These are phyloP conservation scores for Austroboletus niveus DNA, from an alignment of 1,284 basidiomycete species.

Conservation along the genomic window DNA sequence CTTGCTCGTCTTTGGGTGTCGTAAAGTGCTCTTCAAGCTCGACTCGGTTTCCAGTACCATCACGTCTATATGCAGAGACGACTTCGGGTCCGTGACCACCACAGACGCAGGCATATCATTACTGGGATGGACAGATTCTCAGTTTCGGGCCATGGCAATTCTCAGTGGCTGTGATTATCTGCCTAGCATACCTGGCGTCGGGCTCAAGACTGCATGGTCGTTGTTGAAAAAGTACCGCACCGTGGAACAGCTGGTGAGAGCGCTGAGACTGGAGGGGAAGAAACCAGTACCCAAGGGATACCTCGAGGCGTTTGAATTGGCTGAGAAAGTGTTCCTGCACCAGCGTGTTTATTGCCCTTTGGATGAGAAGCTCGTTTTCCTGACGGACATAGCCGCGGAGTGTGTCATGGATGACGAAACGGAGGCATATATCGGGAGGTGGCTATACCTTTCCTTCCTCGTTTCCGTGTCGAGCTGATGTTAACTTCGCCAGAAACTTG, in stretches of 20 bases:
- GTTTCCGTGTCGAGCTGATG: conserved; percentile 5
- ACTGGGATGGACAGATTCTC: conserved; percentile 83
- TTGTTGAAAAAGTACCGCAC: conserved; percentile 85
- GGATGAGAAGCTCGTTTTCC: conserved; percentile 61
- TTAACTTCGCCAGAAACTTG: conserved; percentile 47
- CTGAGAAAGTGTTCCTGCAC: conserved; percentile 92
- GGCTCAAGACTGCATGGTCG: conserved; percentile 91
- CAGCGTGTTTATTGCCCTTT: conserved; percentile 90
- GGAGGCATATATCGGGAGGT: conserved; percentile 80
- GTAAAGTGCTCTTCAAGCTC: conserved; percentile 84
- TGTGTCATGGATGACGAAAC: conserved; percentile 56
- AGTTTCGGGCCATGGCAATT: conserved; percentile 96
- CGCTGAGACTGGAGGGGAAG: conserved; percentile 82
- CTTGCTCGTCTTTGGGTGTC: conserved; percentile 94
- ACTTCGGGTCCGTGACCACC: conserved; percentile 70
- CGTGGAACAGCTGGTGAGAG: conserved; percentile 83
- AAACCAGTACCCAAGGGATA: conserved; percentile 80
- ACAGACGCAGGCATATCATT: conserved; percentile 69
- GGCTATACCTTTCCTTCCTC: conserved; percentile 7
- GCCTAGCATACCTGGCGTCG: conserved; percentile 89
- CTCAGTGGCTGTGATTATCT: conserved; percentile 98
- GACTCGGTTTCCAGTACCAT: conserved; percentile 75
- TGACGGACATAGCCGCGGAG: conserved; percentile 57
- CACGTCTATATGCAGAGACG: conserved; percentile 73
- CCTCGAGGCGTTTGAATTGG: conserved; percentile 66